These are phyloP conservation scores for Globisporangium paroecandrum DNA, from an alignment of 352 stramenopile species.

Conservation along the genomic window DNA sequence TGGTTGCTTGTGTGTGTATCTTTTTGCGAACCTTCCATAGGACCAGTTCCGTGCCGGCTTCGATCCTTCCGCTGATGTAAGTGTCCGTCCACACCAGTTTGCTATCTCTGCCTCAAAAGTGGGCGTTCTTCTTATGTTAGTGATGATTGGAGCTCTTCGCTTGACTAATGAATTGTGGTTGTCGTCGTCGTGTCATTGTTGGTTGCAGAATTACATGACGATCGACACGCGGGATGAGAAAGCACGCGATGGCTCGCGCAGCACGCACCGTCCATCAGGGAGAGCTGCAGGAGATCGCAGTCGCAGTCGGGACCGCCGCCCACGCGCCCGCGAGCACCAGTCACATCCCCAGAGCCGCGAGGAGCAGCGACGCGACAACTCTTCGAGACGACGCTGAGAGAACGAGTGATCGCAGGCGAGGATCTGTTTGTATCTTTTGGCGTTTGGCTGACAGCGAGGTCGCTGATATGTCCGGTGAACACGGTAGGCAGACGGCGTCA, in stretches of 20 bases:
- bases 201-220: slow-evolving; percentile 60
- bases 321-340: not conserved
- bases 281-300: not conserved
- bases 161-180: not conserved
- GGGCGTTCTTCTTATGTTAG: not conserved
- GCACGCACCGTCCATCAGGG: not conserved
- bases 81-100: slow-evolving; percentile 6
- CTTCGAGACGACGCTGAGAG: slow-evolving; percentile 4
- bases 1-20: not conserved
- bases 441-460: not conserved
- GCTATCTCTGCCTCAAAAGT: not conserved
- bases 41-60: slow-evolving; percentile 69
- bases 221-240: slow-evolving; percentile 50
- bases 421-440: not conserved
- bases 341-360: not conserved
- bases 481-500: not conserved
- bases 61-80: slow-evolving; percentile 52
- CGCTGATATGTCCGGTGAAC: not conserved
- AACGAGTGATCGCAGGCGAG: not conserved
- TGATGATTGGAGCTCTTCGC: not conserved
- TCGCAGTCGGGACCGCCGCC: slow-evolving; percentile 6
- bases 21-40: slow-evolving; percentile 19
- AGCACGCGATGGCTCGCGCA: not conserved
- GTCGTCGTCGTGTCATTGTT: not conserved
- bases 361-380: slow-evolving; percentile 1